Evolutionary conservation across 2,329 filamentous ascomycete species (phyloP), one percentile per base, ranked within the genome.

Genomic region (Penicillium corylophilum): DNA sequence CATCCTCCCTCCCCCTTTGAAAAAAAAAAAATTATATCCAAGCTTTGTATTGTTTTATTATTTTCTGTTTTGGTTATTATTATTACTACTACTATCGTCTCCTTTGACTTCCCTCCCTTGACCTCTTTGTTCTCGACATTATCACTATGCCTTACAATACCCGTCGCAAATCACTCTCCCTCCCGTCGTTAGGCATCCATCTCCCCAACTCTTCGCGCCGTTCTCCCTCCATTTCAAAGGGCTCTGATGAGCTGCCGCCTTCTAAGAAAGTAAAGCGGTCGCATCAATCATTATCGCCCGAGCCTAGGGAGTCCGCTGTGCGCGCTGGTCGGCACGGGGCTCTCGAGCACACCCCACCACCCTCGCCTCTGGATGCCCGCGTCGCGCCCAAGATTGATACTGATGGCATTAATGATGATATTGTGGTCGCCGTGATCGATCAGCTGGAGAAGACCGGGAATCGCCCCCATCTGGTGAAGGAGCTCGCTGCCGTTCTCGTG

Each of bases 141-240:
- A 76, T 64, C 66, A 41, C 13, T 15, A 96, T 96, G 90, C 88
- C 88, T 69, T 96, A 96, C 81, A 96, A 96, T 75, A 97, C 93
- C 63, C 89, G 93, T 76, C 87, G 92, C 74, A 97, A 97, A 80
- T 96, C 91, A 69, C 79, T 99, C 62, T 96, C 92, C 57, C 80
- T 97, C 68, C 89, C 90, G 54, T 95, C 91, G 62, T 82, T 97
- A 66, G 94, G 94, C 71, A 96, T 97, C 65, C 89, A 94, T 66
- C 80, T 96, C 48, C 84, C 84, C 49, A 80, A 79, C 64, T 73
- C 77, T 57, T 80, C 80, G 59, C 79, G 81, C 67, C 81, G 82
- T 64, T 82, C 82, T 68, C 79, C 79, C 59, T 81, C 82, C 58
- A 72, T 77, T 59, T 86, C 89, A 59, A 83, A 87, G 65, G 79